phyloP scores from a whole-genome alignment of 1,284 basidiomycete genomes.

The Earliella scabrosa region DNA sequence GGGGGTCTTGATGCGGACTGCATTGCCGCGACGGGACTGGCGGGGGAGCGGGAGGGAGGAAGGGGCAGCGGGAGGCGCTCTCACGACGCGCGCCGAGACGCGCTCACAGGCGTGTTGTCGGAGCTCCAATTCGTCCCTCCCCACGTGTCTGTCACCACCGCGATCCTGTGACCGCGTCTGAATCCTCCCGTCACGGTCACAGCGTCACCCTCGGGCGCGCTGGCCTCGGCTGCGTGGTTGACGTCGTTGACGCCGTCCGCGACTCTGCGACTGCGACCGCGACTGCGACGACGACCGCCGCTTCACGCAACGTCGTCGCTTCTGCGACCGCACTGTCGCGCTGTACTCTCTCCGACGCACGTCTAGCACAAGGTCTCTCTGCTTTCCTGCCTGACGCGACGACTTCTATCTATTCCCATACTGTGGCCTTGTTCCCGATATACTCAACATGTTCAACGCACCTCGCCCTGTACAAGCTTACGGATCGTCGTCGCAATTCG shows the following conservation, averaged over 20 bases:
- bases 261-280: not conserved
- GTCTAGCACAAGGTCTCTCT: not conserved
- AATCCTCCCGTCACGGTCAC: constrained; percentile 13
- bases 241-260: constrained; percentile 11
- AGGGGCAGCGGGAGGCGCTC: constrained; percentile 21
- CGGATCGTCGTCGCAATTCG: constrained; percentile 57
- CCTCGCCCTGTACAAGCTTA: constrained; percentile 74
- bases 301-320: not conserved
- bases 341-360: not conserved
- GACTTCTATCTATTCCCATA: not conserved
- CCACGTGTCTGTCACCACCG: constrained; percentile 24
- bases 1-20: constrained; percentile 37
- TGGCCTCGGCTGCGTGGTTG: constrained; percentile 3
- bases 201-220: not conserved
- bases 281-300: constrained; percentile 6
- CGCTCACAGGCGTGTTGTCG: constrained; percentile 33
- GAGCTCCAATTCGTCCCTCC: constrained; percentile 23
- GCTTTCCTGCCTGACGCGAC: not conserved
- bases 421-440: constrained; percentile 2
- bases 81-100: constrained; percentile 35
- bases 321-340: no score
- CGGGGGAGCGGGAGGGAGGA: constrained; percentile 9
- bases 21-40: constrained; percentile 30
- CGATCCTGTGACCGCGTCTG: constrained; percentile 26
- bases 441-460: constrained; percentile 71